These are phyloP conservation scores for Mortierella polycephala DNA, from an alignment of 371 early-diverging fungal species.

Conservation along the genomic window DNA sequence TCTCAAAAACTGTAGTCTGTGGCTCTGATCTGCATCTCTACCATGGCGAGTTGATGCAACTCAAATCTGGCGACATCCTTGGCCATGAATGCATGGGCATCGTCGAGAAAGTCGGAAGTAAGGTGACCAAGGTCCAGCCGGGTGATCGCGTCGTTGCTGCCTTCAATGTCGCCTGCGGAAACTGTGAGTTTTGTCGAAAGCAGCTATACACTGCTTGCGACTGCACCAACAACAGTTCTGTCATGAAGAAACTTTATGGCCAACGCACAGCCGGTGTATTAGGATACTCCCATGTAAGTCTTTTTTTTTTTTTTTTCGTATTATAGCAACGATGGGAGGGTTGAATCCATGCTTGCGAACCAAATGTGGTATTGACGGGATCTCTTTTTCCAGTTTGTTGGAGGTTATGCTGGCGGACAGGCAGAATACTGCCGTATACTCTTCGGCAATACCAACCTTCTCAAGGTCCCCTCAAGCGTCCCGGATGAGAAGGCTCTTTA, in stretches of 20 bases:
- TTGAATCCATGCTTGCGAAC: neutral
- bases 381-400: conserved; percentile 21
- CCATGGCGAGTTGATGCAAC: conserved; percentile 65
- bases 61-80: conserved; percentile 63
- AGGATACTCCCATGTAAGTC: conserved; percentile 66
- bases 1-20: conserved; percentile 56
- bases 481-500: conserved; percentile 67
- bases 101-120: conserved; percentile 62
- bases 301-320: neutral
- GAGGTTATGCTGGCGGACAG: conserved; percentile 61
- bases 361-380: neutral
- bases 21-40: conserved; percentile 71
- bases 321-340: neutral
- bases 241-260: conserved; percentile 70
- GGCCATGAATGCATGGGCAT: conserved; percentile 71
- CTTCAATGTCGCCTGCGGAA: conserved; percentile 69
- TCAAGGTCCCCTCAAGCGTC: conserved; percentile 61
- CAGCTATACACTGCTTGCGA: conserved; percentile 62
- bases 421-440: conserved; percentile 71
- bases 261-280: conserved; percentile 62
- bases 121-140: conserved; percentile 57
- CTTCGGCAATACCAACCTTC: conserved; percentile 67
- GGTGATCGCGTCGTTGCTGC: conserved; percentile 67
- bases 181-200: conserved; percentile 64
- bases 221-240: conserved; percentile 61